phyloP scores from a whole-genome alignment of 768 basidiomycete species.

The Strobilomyces dryophilus region DNA sequence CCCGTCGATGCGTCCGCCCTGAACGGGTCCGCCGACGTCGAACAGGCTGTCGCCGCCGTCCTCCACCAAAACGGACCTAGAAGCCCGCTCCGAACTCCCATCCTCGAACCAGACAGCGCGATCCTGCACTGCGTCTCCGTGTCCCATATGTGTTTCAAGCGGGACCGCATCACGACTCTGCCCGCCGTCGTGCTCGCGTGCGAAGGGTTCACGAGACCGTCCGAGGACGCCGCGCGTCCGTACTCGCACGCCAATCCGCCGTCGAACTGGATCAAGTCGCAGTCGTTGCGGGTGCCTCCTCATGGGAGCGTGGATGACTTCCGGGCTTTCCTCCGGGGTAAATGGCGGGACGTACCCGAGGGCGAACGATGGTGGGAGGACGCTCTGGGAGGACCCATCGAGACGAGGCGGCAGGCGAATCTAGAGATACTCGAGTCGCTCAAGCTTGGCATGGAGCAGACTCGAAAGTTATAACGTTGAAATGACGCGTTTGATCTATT shows the following conservation, averaged over 20 bases:
- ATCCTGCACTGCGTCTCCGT: slow-evolving; percentile 60
- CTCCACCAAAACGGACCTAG: neutral
- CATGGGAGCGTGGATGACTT: slow-evolving; percentile 18
- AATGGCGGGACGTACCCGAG: slow-evolving; percentile 59
- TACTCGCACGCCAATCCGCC: slow-evolving; percentile 33
- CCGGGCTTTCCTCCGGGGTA: slow-evolving; percentile 46
- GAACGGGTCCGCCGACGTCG: slow-evolving; percentile 12
- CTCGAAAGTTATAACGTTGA: slow-evolving; percentile 8
- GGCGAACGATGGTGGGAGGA: slow-evolving; percentile 67
- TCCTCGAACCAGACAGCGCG: slow-evolving; percentile 44
- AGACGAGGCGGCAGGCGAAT: slow-evolving; percentile 32
- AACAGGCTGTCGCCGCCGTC: slow-evolving; percentile 12
- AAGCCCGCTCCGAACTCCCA: neutral
- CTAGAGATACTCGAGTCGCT: slow-evolving; percentile 21
- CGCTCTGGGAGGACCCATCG: slow-evolving; percentile 48
- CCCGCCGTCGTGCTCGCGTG: slow-evolving; percentile 57
- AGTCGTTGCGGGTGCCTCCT: slow-evolving; percentile 20
- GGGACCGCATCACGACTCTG: slow-evolving; percentile 68
- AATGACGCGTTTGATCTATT: neutral
- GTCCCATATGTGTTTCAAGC: slow-evolving; percentile 65
- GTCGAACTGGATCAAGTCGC: slow-evolving; percentile 24
- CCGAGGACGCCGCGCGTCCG: slow-evolving; percentile 13
- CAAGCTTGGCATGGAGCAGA: slow-evolving; percentile 20
- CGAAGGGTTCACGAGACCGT: slow-evolving; percentile 48
- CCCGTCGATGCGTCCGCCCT: slow-evolving; percentile 6